Base-by-base conservation (phyloP, 2,329 filamentous ascomycete species). In the Cladosporium velox region DNA sequence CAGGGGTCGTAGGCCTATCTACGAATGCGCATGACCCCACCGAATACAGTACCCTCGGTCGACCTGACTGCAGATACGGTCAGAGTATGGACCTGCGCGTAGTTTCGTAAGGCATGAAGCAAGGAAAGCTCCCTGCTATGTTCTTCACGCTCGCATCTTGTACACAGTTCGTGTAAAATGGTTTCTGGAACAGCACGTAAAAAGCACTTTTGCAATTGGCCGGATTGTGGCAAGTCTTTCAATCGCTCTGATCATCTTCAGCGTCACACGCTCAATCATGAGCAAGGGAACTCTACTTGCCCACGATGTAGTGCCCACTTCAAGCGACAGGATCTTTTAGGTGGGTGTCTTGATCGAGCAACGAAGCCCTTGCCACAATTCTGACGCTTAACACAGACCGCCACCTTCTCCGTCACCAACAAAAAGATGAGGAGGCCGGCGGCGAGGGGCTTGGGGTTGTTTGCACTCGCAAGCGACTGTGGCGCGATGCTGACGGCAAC, bases 301-400 rank as follows among this genome's bases (percentile, higher is more conserved):
- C 76, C 82, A 59, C 78, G 87, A 70, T 90, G 87, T 68, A 82
- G 82, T 65, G 85, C 86, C 32, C 85, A 87, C 71, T 89, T 88
- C 74, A 86, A 86, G 71, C 81, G 87, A 54, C 84, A 83, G 30
- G 87, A 89, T 74, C 76, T 89, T 51, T 75, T 87, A 65, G 83
- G 86, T 85, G 77, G 76, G 80, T 65, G 32, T n/a, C 15, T 57
- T 60, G 34, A 35, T 59, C 15, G 57, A 61, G 52, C 49, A 58
- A 21, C 8, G n/a, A 14, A 12, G 30, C 30, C n/a, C 21, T 69
- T 5, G 6, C 30, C 32, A 11, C 10, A 14, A 60, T 34, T 12
- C 58, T 60, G 26, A 60, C 58, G 4, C 7, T 35, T 10, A 12
- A 21, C n/a, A 18, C n/a, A 88, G 86, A 84, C 49, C 80, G 87